phyloP scores from a whole-genome alignment of 2,329 filamentous ascomycete genomes.

The Cladosporium sp. region DNA sequence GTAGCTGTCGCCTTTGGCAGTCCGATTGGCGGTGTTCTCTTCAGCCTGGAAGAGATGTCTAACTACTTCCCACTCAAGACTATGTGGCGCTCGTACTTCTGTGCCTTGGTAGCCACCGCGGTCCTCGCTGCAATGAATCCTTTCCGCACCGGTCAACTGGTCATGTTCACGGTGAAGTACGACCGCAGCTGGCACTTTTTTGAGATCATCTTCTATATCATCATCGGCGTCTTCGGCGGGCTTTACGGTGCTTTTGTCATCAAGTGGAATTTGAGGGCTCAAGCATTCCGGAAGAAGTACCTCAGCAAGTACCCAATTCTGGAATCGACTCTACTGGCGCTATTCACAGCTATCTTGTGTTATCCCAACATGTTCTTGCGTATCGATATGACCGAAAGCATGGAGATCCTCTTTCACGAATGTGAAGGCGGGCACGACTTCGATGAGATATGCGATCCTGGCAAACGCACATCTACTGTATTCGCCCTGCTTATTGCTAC shows the following conservation, averaged over 20 bases:
- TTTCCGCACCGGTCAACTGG: conserved; percentile 91
- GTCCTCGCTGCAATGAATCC: conserved; percentile 95
- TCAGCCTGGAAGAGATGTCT: conserved; percentile 97
- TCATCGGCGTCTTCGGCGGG: conserved; percentile 89
- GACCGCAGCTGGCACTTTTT: conserved; percentile 98
- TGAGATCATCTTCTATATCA: conserved; percentile 85
- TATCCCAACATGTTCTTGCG: conserved; percentile 93
- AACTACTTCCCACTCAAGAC: conserved; percentile 96
- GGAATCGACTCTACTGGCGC: conserved; percentile 80
- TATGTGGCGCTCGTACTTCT: conserved; percentile 97
- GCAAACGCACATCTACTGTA: conserved; percentile 67
- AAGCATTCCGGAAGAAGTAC: conserved; percentile 92
- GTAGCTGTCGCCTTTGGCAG: conserved; percentile 97
- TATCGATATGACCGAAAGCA: conserved; percentile 99
- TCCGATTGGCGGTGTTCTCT: conserved; percentile 93
- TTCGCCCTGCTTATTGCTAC: conserved; percentile 76
- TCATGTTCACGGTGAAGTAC: conserved; percentile 98
- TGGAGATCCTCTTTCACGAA: conserved; percentile 95
- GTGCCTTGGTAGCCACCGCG: conserved; percentile 88
- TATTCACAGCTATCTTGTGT: conserved; percentile 83
- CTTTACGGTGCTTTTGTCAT: conserved; percentile 96
- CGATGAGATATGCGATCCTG: conserved; percentile 73
- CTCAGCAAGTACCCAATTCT: conserved; percentile 77
- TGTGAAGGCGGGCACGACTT: conserved; percentile 89
- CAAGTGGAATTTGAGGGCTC: conserved; percentile 90